A percentile compares a stretch with the other conserved stretches of the same genome.
Conservation (phyloP, 805 yeast genomes). For the Yamadazyma sp. region DNA sequence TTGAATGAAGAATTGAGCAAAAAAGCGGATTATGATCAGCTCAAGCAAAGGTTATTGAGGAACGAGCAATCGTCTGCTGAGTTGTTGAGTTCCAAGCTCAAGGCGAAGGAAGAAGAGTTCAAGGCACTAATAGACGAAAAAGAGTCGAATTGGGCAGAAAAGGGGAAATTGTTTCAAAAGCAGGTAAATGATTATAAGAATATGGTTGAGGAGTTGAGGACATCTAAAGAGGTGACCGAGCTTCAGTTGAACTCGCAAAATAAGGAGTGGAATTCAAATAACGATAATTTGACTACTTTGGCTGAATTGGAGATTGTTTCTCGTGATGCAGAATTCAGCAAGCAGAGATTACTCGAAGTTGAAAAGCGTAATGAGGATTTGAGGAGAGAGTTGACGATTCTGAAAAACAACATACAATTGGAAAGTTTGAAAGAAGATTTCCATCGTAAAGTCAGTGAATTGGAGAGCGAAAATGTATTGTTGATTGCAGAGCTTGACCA, state of each 20-base stretch:
- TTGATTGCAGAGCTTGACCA: slow-evolving; percentile 59
- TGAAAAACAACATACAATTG: slow-evolving; percentile 48
- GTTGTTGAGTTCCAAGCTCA: slow-evolving; percentile 50
- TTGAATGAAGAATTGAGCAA: slow-evolving; percentile 60
- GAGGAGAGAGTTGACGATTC: slow-evolving; percentile 59
- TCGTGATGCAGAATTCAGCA: slow-evolving; percentile 72
- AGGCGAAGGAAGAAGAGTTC: slow-evolving; percentile 74
- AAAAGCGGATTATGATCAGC: slow-evolving; percentile 75
- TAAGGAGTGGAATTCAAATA: slow-evolving; percentile 37
- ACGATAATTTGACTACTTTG: slow-evolving; percentile 28
- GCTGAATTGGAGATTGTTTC: slow-evolving; percentile 66
- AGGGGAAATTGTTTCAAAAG: slow-evolving; percentile 51
- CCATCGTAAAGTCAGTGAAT: slow-evolving; percentile 48
- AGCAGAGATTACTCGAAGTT: slow-evolving; percentile 63
- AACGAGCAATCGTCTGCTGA: slow-evolving; percentile 62
- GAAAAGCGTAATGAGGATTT: slow-evolving; percentile 78
- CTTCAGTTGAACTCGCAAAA: slow-evolving; percentile 53
- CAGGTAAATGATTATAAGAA: slow-evolving; percentile 53
- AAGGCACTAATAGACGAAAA: slow-evolving; percentile 69
- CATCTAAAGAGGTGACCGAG: slow-evolving; percentile 63
- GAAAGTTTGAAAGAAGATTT: slow-evolving; percentile 40
- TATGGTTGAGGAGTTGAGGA: slow-evolving; percentile 62
- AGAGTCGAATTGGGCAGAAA: slow-evolving; percentile 63
- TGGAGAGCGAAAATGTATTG: slow-evolving; percentile 69
- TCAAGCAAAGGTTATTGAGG: slow-evolving; percentile 61